Evolutionary conservation across 1,284 basidiomycete species (phyloP).

Genomic region (Tylopilus orsonianus): DNA sequence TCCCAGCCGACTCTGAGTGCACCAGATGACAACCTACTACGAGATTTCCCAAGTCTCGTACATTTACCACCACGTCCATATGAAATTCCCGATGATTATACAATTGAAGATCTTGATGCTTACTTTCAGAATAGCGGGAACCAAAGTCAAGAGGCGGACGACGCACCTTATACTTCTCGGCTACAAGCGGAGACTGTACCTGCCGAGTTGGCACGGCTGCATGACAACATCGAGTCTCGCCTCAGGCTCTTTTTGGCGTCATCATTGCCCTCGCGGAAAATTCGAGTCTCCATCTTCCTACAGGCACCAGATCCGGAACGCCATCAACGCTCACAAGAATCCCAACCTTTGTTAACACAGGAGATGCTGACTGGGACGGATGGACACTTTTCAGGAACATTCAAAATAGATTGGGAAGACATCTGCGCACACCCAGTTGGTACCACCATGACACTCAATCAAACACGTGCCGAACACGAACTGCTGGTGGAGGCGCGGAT

Average conservation of each 20-base stretch:
- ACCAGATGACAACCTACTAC: constrained; percentile 29
- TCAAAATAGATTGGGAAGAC: constrained; percentile 66
- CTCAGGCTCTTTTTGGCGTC: constrained; percentile 79
- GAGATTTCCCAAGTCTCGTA: constrained; percentile 44
- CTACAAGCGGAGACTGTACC: constrained; percentile 19
- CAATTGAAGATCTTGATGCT: constrained; percentile 41
- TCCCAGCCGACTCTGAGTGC: constrained; percentile 26
- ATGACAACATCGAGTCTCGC: constrained; percentile 72
- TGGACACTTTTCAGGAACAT: constrained; percentile 67
- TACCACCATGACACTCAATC: constrained; percentile 58
- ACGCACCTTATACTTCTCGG: constrained; percentile 17
- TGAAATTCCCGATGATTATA: constrained; percentile 61
- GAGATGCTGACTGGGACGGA: constrained; percentile 60
- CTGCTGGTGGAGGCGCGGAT: constrained; percentile 58
- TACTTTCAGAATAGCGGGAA: constrained; percentile 25
- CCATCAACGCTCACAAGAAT: constrained; percentile 23
- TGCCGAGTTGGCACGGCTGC: constrained; percentile 52
- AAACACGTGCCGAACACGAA: constrained; percentile 51
- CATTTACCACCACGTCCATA: constrained; percentile 57
- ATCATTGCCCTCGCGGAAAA: constrained; percentile 55
- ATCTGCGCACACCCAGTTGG: constrained; percentile 61
- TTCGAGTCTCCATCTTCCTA: constrained; percentile 58
- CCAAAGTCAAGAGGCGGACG: constrained; percentile 22
- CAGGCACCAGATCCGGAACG: constrained; percentile 31
- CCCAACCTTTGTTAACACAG: constrained; percentile 47